These are phyloP conservation scores for Aspergillus terreus DNA, from an alignment of 2,329 filamentous ascomycete genomes.

Conservation along the genomic window DNA sequence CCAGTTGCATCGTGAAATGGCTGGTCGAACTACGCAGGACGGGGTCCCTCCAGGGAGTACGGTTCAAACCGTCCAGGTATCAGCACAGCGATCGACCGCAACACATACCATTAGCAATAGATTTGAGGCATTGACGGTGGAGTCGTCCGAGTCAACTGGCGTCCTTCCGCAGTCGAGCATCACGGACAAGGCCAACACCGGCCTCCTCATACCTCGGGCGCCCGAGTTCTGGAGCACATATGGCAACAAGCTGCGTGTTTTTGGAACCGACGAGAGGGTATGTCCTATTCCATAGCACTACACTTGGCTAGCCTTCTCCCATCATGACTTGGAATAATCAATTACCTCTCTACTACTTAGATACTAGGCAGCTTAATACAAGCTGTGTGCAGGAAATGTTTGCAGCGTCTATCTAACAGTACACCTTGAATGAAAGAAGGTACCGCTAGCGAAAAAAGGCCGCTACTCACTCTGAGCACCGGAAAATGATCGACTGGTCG, in stretches of 20 bases:
- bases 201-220: conserved; percentile 51
- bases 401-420: conserved; percentile 97
- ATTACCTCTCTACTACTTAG: too few species aligned
- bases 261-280: conserved; percentile 55
- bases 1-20: conserved; percentile 45
- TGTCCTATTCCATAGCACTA: conserved; percentile 22
- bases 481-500: conserved; percentile 84
- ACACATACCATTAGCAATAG: conserved; percentile 18
- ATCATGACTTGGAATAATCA: too few species aligned
- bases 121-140: conserved; percentile 25
- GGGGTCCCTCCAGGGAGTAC: neutral
- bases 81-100: neutral
- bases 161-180: neutral
- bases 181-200: conserved; percentile 28
- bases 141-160: conserved; percentile 13
- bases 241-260: conserved; percentile 58
- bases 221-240: conserved; percentile 56
- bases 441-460: conserved; percentile 95
- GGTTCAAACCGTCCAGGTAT: neutral
- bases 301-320: neutral
- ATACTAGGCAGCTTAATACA: neutral
- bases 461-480: conserved; percentile 80
- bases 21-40: neutral
- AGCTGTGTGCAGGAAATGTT: conserved; percentile 50
- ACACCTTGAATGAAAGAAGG: conserved; percentile 72